Evolutionary conservation across 805 yeast genomes (phyloP), one percentile per base, ranked within the genome.

Genomic region (Candida odintsovae): DNA sequence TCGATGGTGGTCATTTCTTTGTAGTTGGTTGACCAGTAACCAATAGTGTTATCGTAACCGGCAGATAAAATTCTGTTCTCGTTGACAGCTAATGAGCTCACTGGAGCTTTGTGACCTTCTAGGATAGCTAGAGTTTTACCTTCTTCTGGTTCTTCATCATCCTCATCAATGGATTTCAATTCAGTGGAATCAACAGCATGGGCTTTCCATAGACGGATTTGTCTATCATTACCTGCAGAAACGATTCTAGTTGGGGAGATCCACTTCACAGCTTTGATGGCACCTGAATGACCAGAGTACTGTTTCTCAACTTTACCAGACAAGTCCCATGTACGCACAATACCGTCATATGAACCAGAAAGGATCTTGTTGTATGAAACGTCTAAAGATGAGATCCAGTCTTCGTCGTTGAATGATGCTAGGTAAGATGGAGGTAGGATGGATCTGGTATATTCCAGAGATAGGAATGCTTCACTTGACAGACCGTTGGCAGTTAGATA

Each of bases 331-430:
- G 94, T 80, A 53, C 98, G 78, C 21, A 92, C 96, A 26, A 92
- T 77, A 56, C 98, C 98, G 64, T 94, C 99, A 61, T 90, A 94
- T 0, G 95, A 82, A 36, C 98, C 99, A 13, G 94, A 81, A 40
- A 90, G 72, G 45, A 92, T 86, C 58, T 76, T 75, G 38, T 70
- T 65, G 40, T 63, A 57, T 28, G 70, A 65, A 11, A 60, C 67
- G 49, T 70, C 80, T 56, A 71, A 65, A 1, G 95, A 77, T 20
- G 96, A 87, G 21, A 94, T 80, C 99, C 99, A 94, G 67, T 94
- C 99, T 51, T 92, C 96, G 61, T 92, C 90, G 60, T 82, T 79
- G 67, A 84, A 94, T 40, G 95, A 83, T 3, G 95, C 89, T 52
- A 90, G 71, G 60, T 80, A 90, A 22, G 92, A 82, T n/a, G 99